Evolutionary conservation across 441 rosid species (phyloP).

Genomic region (Monsonia emarginata): DNA sequence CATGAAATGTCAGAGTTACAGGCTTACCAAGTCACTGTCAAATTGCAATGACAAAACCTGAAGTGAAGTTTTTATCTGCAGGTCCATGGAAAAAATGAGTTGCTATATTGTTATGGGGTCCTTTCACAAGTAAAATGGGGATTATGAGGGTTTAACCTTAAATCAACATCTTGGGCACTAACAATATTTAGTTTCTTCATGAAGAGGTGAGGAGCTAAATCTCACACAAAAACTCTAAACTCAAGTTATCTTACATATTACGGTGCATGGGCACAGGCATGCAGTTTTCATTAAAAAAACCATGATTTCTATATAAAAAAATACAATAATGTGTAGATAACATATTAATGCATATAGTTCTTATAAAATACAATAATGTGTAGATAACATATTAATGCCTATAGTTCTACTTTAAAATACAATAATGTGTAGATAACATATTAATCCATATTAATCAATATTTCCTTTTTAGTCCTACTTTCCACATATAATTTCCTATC

Average conservation of each 20-base stretch:
- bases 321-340: too few species aligned
- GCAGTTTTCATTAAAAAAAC: too few species aligned
- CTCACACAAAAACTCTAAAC: not conserved
- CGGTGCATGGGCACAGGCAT: too few species aligned
- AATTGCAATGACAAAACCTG: conserved; percentile 78
- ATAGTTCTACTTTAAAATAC: too few species aligned
- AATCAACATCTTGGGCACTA: not conserved
- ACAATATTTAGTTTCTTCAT: not conserved
- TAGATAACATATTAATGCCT: too few species aligned
- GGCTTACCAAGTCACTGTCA: conserved; percentile 69
- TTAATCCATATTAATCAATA: too few species aligned
- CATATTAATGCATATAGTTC: too few species aligned
- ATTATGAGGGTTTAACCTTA: not conserved
- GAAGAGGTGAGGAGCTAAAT: not conserved
- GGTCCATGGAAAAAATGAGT: conserved; percentile 14
- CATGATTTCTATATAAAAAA: too few species aligned
- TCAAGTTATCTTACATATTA: not conserved
- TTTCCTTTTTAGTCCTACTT: too few species aligned
- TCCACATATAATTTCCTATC: not conserved
- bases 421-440: too few species aligned
- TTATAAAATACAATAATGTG: too few species aligned
- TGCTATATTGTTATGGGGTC: not conserved
- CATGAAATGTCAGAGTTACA: conserved; percentile 9
- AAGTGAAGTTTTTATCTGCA: conserved; percentile 86
- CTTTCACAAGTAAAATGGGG: conserved; percentile 8